phyloP scores from a whole-genome alignment of 176 grass and related monocot genomes.

The Raddia guianensis region DNA sequence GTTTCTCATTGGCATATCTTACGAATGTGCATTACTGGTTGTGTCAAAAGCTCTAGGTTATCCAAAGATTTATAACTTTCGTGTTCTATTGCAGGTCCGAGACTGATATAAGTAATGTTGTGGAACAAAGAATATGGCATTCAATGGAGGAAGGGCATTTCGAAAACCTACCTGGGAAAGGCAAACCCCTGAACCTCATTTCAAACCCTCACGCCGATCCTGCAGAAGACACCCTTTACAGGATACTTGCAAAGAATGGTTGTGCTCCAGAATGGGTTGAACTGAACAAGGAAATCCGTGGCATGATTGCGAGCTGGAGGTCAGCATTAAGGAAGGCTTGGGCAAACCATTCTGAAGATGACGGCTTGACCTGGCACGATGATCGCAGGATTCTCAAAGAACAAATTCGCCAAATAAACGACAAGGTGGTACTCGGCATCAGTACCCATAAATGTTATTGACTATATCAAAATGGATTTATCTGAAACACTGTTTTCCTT shows the following conservation, averaged over 20 bases:
- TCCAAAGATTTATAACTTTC: neutral
- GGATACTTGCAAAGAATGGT: constrained; percentile 74
- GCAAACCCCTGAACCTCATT: constrained; percentile 70
- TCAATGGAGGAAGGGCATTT: constrained; percentile 97
- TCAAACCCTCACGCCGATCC: constrained; percentile 81
- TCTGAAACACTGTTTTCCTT: neutral
- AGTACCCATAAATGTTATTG: no score
- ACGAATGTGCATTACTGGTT: neutral
- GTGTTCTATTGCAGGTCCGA: constrained; percentile 61
- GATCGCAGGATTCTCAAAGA: constrained; percentile 54
- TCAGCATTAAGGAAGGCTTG: constrained; percentile 58
- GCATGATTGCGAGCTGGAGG: constrained; percentile 58
- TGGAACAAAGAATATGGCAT: constrained; percentile 94
- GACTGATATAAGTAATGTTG: constrained; percentile 83
- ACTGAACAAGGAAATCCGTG: constrained; percentile 84
- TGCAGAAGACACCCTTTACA: constrained; percentile 84
- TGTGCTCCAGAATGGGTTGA: constrained; percentile 86
- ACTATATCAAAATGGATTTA: neutral
- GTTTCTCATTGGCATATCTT: neutral
- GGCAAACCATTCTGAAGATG: constrained; percentile 42
- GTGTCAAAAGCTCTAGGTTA: neutral
- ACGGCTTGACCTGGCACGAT: constrained; percentile 48
- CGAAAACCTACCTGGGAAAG: constrained; percentile 88
- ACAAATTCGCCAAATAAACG: constrained; percentile 73
- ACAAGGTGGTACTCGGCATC: constrained; percentile 53